Conservation (phyloP, 306 rosid species). For the Acacia confusa region DNA sequence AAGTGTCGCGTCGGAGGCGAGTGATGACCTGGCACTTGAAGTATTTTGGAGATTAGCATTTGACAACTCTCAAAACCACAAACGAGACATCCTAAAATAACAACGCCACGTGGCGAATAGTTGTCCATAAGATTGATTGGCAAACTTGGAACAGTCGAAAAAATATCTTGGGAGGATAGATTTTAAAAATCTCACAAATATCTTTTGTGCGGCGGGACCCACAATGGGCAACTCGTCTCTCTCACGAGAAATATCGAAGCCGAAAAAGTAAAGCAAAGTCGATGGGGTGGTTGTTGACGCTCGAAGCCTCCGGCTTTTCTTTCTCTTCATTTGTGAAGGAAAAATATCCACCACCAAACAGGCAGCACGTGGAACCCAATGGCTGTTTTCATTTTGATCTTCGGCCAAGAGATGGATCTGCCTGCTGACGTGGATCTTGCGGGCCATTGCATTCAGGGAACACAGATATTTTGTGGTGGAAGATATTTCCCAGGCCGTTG, state of each 20-base stretch:
- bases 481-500: slow-evolving; percentile 33
- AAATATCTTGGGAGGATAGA: slow-evolving; percentile 30
- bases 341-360: slow-evolving; percentile 32
- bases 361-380: slow-evolving; percentile 8
- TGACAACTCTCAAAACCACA: slow-evolving; percentile 25
- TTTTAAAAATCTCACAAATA: not conserved
- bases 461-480: slow-evolving; percentile 38
- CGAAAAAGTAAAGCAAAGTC: not conserved
- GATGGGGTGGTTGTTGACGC: not conserved
- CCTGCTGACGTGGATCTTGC: slow-evolving; percentile 37
- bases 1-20: not conserved
- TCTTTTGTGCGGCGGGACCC: not conserved
- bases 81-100: not conserved
- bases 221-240: not conserved
- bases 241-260: slow-evolving; percentile 5
- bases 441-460: not conserved
- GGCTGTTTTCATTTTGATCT: slow-evolving; percentile 23
- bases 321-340: not conserved
- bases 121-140: not conserved
- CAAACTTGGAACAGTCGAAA: not conserved
- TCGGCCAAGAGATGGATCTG: slow-evolving; percentile 16
- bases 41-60: not conserved
- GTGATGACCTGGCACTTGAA: not conserved
- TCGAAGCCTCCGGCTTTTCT: not conserved
- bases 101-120: slow-evolving; percentile 29